These are phyloP conservation scores for Withania somnifera DNA, from an alignment of 305 asterid genomes.

Conservation along the genomic window DNA sequence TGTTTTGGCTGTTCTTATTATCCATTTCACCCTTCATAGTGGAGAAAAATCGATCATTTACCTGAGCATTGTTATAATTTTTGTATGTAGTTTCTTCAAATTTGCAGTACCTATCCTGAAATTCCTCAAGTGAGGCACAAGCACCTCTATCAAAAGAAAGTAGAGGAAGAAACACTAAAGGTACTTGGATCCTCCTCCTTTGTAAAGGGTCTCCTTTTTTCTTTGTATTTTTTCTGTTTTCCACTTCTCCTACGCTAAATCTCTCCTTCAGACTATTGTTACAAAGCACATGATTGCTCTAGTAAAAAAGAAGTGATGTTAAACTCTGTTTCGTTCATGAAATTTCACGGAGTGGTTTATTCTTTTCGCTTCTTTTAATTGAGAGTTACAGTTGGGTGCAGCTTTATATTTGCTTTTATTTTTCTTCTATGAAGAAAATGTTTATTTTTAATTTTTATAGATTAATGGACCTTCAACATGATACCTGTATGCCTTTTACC, in stretches of 20 bases:
- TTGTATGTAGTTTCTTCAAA: conserved; percentile 10
- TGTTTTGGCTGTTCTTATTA: background rate
- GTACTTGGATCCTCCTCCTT: conserved; percentile 17
- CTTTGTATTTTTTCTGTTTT: background rate
- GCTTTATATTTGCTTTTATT: background rate
- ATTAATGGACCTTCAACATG: background rate
- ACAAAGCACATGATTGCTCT: background rate
- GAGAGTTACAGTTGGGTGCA: background rate
- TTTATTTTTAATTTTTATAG: background rate
- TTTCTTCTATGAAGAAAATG: background rate
- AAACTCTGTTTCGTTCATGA: background rate
- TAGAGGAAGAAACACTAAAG: conserved; percentile 56
- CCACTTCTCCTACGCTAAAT: background rate
- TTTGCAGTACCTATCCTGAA: conserved; percentile 43
- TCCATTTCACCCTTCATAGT: background rate
- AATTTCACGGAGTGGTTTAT: background rate
- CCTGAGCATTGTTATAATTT: background rate
- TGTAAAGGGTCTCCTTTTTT: background rate
- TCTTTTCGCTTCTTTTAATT: background rate
- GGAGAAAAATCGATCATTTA: background rate
- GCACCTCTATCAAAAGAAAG: conserved; percentile 30
- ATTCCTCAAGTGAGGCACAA: conserved; percentile 34
- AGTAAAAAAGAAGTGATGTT: background rate
- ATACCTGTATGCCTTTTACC: background rate
- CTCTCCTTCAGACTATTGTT: background rate